Base-by-base conservation (phyloP, 495 filamentous ascomycete species). In the Penicillium paradoxum region DNA sequence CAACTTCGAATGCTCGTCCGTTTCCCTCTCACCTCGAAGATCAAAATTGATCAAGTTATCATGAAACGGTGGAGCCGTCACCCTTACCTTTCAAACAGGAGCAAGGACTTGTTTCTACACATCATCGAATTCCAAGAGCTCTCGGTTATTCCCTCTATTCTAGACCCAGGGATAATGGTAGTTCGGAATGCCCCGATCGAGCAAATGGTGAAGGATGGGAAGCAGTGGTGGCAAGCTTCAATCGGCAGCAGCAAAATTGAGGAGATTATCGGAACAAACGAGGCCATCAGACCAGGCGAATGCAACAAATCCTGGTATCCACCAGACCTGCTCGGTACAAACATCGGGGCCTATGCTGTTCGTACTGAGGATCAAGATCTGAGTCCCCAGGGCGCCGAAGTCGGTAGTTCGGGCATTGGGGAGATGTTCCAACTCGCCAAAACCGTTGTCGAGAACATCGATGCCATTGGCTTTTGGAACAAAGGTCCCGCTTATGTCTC, bases 151-250 rank as follows among this genome's bases (percentile, higher is more conserved):
- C 46, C 33, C 15, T 33, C 60, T 25, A 22, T 55, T 13, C 34
- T 43, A 3, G 53, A 60, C 25, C 30, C 40, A 1, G 52, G 53
- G 1, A 33, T 45, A 10, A 43, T 66, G 13, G 54, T 61, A 22
- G 71, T 71, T 4, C 59, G 57, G 7, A 60, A 64, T 18, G 46
- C 54, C 5, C 21, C 55, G 10, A 11, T 53, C 3, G 19, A 44
- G 1, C 61, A 67, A 3, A 74, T 76, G 72, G 49, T 64, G 13
- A 52, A 53, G 4, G 54, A 57, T 4, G 62, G 67, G 7, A 59
- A 65, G n/a, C 54, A 71, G 6, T 81, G 78, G 77, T 79, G 73
- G 59, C 67, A 73, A 41, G 69, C 67, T 11, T 70, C 66, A 9
- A 36, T 79, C 6, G 50, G 66, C 27, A 74, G 68, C 32, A 53